phyloP scores from a whole-genome alignment of 306 rosid genomes.

The Psophocarpus tetragonolobus region DNA sequence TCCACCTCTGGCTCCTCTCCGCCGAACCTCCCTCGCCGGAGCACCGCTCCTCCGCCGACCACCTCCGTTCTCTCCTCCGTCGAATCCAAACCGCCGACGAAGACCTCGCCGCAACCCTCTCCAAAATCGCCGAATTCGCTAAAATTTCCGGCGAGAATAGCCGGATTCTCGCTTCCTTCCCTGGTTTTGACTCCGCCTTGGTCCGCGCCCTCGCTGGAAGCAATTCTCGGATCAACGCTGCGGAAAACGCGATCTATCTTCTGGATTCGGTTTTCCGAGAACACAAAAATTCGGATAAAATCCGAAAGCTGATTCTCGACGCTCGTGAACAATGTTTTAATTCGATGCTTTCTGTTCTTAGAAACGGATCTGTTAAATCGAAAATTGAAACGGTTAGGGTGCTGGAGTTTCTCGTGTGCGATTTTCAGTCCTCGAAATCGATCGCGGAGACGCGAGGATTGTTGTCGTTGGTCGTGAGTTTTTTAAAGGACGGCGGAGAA shows the following conservation, averaged over 20 bases:
- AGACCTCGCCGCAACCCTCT: slow-evolving; percentile 20
- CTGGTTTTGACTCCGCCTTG: slow-evolving; percentile 40
- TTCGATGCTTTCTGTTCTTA: slow-evolving; percentile 30
- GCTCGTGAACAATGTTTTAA: slow-evolving; percentile 37
- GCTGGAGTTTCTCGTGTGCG: slow-evolving; percentile 43
- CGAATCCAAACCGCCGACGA: neutral
- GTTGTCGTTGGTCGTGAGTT: slow-evolving; percentile 25
- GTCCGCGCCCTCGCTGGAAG: slow-evolving; percentile 34
- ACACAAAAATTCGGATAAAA: slow-evolving; percentile 14
- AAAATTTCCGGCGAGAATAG: slow-evolving; percentile 34
- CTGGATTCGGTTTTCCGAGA: slow-evolving; percentile 34
- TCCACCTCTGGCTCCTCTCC: slow-evolving; percentile 52
- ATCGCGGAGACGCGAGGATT: slow-evolving; percentile 42
- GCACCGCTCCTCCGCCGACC: slow-evolving; percentile 22
- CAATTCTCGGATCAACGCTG: slow-evolving; percentile 7
- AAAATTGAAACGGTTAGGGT: slow-evolving; percentile 44
- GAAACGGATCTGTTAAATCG: slow-evolving; percentile 37
- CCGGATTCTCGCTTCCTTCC: slow-evolving; percentile 28
- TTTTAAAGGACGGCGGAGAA: slow-evolving; percentile 1
- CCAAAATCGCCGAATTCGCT: slow-evolving; percentile 39
- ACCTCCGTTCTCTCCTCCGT: slow-evolving; percentile 27
- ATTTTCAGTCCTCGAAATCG: slow-evolving; percentile 42
- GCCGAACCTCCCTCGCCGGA: neutral
- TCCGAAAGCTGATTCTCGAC: slow-evolving; percentile 23
- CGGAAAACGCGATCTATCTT: slow-evolving; percentile 35